Evolutionary conservation across 2,329 filamentous ascomycete species (phyloP).

Genomic region (Alternaria sp.): DNA sequence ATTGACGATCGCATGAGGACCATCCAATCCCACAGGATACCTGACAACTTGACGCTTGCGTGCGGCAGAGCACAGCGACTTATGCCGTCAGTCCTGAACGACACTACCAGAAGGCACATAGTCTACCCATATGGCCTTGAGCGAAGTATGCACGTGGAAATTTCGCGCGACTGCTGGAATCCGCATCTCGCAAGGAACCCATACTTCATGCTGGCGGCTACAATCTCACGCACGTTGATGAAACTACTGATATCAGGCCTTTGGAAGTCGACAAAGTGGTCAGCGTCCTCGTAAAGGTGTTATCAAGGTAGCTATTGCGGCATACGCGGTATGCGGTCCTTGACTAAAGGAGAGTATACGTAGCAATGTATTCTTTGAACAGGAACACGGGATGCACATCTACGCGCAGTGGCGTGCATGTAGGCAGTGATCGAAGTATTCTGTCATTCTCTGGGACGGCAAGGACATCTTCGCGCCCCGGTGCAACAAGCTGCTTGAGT

Average conservation of each 20-base stretch:
- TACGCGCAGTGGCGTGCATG: no score
- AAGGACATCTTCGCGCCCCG: no score
- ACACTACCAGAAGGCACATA: not conserved
- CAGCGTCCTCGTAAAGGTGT: not conserved
- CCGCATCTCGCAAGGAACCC: not conserved
- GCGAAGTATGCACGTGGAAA: not conserved
- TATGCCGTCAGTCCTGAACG: not conserved
- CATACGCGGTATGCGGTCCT: no score
- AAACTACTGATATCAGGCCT: not conserved
- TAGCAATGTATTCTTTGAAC: no score
- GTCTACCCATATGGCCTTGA: not conserved
- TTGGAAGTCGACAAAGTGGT: not conserved
- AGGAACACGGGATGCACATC: no score
- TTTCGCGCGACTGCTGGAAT: not conserved
- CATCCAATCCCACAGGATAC: not conserved
- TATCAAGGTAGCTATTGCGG: not conserved
- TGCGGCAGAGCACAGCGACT: not conserved
- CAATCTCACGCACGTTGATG: not conserved
- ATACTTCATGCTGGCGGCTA: not conserved
- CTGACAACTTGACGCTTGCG: not conserved
- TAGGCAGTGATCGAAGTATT: no score
- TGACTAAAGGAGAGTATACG: no score
- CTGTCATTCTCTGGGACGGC: no score
- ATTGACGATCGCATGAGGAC: not conserved
- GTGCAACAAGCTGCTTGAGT: no score